Base-by-base conservation (phyloP, 768 basidiomycete species). In the Xerocomellus intermedius region DNA sequence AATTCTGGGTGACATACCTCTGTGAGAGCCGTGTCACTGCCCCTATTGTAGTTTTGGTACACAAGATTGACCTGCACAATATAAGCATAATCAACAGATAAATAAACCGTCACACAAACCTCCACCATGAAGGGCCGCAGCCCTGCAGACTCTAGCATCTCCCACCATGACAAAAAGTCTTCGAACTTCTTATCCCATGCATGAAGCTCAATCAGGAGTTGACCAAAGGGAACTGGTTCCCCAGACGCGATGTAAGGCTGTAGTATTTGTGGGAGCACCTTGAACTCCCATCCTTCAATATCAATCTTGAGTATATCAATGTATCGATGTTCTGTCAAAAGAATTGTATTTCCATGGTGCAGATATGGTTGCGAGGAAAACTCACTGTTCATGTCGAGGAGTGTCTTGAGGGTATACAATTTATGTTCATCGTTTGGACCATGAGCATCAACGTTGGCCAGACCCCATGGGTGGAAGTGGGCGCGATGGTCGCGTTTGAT, bases 21-120 rank as follows among this genome's bases (percentile, higher is more conserved):
- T 7, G 76, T 78, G 14, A 83, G 74, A 52, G 81, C 79, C 14
- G 79, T 64, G 2, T 70, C 74, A 21, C 68, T 68, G 5, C 74
- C 73, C 53, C 65, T 74, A 62, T 83, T 82, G 65, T 82, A 83
- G 59, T 82, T 83, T 52, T 78, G 77, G 62, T 83, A 83, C 19
- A 83, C 79, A 41, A 83, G 66, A 64, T 83, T 83, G 22, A 82
- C 78, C 79, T 82, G 56, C 46, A 28, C n/a, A 4, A 55, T 1
- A n/a, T 62, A 16, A 69, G 58, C 36, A 22, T 5, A 2, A 28
- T 38, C 5, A 10, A 16, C 10, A 14, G 22, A 24, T 12, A 1
- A 12, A 43, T 4, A 45, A 2, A 28, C 17, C n/a, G 22, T 3
- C 1, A 21, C 35, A 63, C 65, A 7, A 8, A 73, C 69, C 65